Evolutionary conservation across 495 filamentous ascomycete genomes (phyloP).

Genomic region (Xylaria flabelliformis): DNA sequence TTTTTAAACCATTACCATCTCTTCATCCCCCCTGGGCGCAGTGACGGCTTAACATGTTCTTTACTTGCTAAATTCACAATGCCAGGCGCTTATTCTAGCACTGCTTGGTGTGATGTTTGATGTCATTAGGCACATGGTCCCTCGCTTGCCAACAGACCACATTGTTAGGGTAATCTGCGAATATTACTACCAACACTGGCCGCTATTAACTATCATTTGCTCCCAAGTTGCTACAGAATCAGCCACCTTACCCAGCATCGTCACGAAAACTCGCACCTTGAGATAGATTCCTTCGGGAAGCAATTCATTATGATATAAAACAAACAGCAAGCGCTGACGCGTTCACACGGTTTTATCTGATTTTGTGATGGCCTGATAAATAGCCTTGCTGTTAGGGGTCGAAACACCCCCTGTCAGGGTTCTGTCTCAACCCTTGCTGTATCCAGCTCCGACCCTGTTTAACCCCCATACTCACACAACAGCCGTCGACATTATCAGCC

Average conservation of each 20-base stretch:
- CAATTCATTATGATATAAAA: neutral
- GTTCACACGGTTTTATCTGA: slow-evolving; percentile 1
- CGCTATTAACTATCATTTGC: neutral
- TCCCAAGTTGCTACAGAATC: neutral
- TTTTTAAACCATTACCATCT: slow-evolving; percentile 11
- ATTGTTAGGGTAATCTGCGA: neutral
- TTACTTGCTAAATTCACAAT: neutral
- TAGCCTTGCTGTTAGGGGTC: slow-evolving; percentile 10
- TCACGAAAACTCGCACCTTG: neutral
- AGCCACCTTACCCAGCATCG: neutral
- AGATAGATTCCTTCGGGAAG: neutral
- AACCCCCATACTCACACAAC: neutral
- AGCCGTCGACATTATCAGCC: neutral
- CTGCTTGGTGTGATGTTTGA: neutral
- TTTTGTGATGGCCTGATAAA: neutral
- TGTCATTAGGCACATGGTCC: neutral
- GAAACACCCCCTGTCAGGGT: slow-evolving; percentile 42
- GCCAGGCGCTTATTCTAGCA: slow-evolving; percentile 7
- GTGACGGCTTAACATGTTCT: neutral
- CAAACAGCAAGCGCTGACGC: slow-evolving; percentile 10
- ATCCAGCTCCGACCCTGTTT: neutral
- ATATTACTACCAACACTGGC: neutral
- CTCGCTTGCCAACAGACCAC: neutral
- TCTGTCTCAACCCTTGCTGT: slow-evolving; percentile 40
- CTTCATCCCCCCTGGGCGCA: neutral